Evolutionary conservation across 495 filamentous ascomycete species (phyloP).

Genomic region (Daldinia vernicosa): DNA sequence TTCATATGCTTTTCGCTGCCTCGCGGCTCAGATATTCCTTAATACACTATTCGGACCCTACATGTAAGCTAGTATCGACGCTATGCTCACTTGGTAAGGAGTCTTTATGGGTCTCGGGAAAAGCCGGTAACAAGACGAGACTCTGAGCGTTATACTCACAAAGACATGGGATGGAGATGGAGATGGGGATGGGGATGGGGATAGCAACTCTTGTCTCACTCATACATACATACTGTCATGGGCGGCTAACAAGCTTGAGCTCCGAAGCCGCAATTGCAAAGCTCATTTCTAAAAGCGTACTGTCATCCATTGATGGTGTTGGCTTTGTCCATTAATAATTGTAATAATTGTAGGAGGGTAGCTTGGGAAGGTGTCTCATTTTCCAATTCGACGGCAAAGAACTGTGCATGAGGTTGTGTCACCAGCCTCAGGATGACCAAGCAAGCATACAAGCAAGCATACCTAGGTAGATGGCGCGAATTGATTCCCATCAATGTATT

Average conservation of each 20-base stretch:
- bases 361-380: slow-evolving; percentile 13
- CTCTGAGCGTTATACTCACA: slow-evolving; percentile 3
- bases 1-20: slow-evolving; percentile 23
- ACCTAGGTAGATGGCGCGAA: slow-evolving; percentile 14
- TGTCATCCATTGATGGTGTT: slow-evolving; percentile 37
- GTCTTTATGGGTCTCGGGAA: slow-evolving; percentile 37
- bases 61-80: slow-evolving; percentile 36
- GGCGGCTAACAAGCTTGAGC: slow-evolving; percentile 15
- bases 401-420: slow-evolving; percentile 40
- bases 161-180: neutral
- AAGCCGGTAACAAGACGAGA: slow-evolving; percentile 32
- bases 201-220: slow-evolving; percentile 5
- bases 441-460: slow-evolving; percentile 7
- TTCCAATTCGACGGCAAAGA: slow-evolving; percentile 41
- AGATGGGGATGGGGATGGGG: neutral
- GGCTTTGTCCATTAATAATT: slow-evolving; percentile 38
- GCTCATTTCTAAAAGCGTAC: slow-evolving; percentile 38
- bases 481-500: slow-evolving; percentile 11
- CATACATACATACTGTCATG: slow-evolving; percentile 3
- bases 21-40: slow-evolving; percentile 22
- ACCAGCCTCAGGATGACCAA: slow-evolving; percentile 38
- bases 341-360: slow-evolving; percentile 29
- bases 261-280: slow-evolving; percentile 41
- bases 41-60: slow-evolving; percentile 28
- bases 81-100: slow-evolving; percentile 38